A percentile compares a stretch with the other conserved stretches of the same genome.
Conservation (phyloP, 495 filamentous ascomycete species). For the Podospora tetraspora region DNA sequence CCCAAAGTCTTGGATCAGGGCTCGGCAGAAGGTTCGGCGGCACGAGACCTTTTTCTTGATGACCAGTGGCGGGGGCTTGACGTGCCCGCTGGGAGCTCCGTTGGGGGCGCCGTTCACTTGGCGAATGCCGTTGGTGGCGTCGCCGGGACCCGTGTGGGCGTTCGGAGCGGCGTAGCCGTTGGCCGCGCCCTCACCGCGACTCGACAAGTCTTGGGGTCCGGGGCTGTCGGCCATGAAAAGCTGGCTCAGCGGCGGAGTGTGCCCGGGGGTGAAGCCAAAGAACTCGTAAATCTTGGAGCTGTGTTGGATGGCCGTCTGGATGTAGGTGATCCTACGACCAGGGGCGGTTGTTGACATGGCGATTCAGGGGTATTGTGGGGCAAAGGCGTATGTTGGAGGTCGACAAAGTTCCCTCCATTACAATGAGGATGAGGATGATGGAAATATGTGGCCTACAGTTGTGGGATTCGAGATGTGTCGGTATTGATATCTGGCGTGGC, state of each 20-base stretch:
- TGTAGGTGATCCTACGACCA: not conserved
- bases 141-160: not conserved
- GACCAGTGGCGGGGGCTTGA: not conserved
- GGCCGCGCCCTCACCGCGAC: not conserved
- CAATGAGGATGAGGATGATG: not conserved
- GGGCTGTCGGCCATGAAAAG: not conserved
- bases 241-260: constrained; percentile 7
- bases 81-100: not conserved
- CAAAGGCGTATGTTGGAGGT: not conserved
- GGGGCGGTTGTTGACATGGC: not conserved
- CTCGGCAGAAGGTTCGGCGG: not conserved
- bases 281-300: constrained; percentile 27
- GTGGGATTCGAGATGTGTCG: not conserved
- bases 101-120: not conserved
- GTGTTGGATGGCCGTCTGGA: constrained; percentile 12
- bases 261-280: constrained; percentile 20
- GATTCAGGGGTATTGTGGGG: not conserved
- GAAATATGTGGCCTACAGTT: not conserved
- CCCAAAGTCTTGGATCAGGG: constrained; percentile 10
- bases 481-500: not conserved
- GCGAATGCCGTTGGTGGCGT: too few relatives aligned
- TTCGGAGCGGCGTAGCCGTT: not conserved
- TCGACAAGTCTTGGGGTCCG: not conserved
- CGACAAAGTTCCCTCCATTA: not conserved
- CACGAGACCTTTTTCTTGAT: not conserved